These are phyloP conservation scores for Anisogramma anomala DNA, from an alignment of 2,329 filamentous ascomycete genomes.

Conservation along the genomic window DNA sequence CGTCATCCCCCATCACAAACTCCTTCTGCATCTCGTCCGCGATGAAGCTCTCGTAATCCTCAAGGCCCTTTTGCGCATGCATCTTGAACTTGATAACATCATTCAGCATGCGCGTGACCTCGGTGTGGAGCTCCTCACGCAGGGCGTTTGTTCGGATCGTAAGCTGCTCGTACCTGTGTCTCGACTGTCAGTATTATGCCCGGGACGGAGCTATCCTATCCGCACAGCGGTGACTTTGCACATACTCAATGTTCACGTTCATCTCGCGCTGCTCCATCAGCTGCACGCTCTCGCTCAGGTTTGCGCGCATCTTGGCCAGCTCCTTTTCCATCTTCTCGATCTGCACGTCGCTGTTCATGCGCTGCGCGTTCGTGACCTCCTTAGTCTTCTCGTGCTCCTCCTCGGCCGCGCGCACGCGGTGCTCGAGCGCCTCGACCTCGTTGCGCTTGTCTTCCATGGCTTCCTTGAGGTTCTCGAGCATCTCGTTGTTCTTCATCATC, in stretches of 20 bases:
- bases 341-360: constrained; percentile 78
- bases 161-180: constrained; percentile 88
- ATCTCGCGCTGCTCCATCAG: constrained; percentile 91
- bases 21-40: constrained; percentile 86
- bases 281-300: constrained; percentile 75
- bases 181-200: too few species aligned
- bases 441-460: constrained; percentile 90
- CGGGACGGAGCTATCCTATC: too few species aligned
- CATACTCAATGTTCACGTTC: constrained; percentile 89
- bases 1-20: constrained; percentile 53
- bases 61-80: constrained; percentile 81
- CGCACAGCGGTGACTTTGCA: too few species aligned
- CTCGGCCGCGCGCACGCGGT: constrained; percentile 76
- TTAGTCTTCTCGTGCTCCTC: constrained; percentile 92
- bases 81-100: constrained; percentile 99
- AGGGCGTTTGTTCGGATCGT: constrained; percentile 72
- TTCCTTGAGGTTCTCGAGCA: constrained; percentile 89
- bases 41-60: constrained; percentile 90
- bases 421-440: constrained; percentile 84
- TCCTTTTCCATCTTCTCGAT: constrained; percentile 99
- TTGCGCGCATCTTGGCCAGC: constrained; percentile 80
- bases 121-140: constrained; percentile 94
- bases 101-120: constrained; percentile 91
- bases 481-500: constrained; percentile 89
- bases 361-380: constrained; percentile 75